A percentile compares a stretch with the other conserved stretches of the same genome.
phyloP scores from a whole-genome alignment of 495 filamentous ascomycete species.

The Lophiotrema nucula region DNA sequence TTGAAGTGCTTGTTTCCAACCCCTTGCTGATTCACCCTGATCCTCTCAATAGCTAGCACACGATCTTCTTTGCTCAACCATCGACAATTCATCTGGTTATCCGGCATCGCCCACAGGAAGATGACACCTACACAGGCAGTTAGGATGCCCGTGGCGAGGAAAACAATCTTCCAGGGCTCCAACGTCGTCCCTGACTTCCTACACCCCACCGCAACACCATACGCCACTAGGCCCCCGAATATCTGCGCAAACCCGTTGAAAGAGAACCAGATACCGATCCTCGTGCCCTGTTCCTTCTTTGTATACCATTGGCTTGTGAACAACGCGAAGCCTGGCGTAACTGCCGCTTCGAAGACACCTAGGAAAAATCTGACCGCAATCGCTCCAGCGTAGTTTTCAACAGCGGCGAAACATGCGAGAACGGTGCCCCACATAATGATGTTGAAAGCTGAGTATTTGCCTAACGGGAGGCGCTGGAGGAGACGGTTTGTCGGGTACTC shows the following conservation, averaged over 20 bases:
- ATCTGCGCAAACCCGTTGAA: conserved; percentile 56
- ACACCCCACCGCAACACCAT: conserved; percentile 62
- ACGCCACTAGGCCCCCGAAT: conserved; percentile 61
- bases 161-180: conserved; percentile 66
- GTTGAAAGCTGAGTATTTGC: conserved; percentile 48
- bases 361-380: conserved; percentile 51
- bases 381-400: conserved; percentile 43
- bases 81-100: conserved; percentile 66
- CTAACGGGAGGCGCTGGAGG: conserved; percentile 60
- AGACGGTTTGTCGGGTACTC: conserved; percentile 60
- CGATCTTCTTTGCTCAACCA: conserved; percentile 65
- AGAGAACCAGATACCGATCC: conserved; percentile 51
- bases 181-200: conserved; percentile 53
- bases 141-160: conserved; percentile 63
- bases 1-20: conserved; percentile 46
- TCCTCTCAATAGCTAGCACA: conserved; percentile 43
- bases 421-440: conserved; percentile 49
- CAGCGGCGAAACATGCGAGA: conserved; percentile 45
- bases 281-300: conserved; percentile 49
- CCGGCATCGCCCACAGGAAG: conserved; percentile 65
- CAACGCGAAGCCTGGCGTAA: conserved; percentile 50
- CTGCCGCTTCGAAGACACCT: conserved; percentile 51
- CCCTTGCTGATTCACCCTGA: conserved; percentile 41
- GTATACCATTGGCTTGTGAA: conserved; percentile 54
- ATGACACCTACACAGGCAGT: conserved; percentile 57